Evolutionary conservation across 2,329 filamentous ascomycete species (phyloP).

Genomic region (Aureobasidium namibiae): DNA sequence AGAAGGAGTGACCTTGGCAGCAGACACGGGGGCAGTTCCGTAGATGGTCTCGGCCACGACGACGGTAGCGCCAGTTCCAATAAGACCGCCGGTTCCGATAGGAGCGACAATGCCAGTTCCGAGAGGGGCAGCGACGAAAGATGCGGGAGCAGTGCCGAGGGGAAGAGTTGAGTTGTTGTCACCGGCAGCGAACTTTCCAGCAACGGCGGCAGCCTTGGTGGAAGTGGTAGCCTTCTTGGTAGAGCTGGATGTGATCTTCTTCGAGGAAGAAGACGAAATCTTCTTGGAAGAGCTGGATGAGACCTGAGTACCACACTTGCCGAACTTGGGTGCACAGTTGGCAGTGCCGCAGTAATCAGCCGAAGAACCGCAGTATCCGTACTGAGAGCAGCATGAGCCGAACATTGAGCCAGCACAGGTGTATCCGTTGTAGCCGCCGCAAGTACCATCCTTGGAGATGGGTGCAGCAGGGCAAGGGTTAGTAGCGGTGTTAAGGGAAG

Average conservation of each 20-base stretch:
- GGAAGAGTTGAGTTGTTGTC: conserved; percentile 2
- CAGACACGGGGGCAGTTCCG: neutral
- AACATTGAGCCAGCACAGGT: conserved; percentile 16
- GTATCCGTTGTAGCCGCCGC: conserved; percentile 14
- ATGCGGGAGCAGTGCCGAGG: neutral
- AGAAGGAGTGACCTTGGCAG: neutral
- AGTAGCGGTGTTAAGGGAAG: conserved; percentile 15
- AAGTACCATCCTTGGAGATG: conserved; percentile 16
- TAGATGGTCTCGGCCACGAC: neutral
- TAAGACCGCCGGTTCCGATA: neutral
- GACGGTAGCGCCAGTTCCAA: neutral
- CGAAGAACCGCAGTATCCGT: conserved; percentile 7
- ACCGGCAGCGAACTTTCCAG: neutral
- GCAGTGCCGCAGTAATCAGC: conserved; percentile 11
- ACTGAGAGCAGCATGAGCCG: conserved; percentile 15
- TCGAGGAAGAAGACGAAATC: neutral
- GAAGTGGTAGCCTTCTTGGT: neutral
- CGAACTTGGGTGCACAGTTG: neutral
- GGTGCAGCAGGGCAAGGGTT: conserved; percentile 12
- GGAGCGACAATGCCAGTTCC: neutral
- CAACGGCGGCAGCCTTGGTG: neutral
- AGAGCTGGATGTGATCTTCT: neutral
- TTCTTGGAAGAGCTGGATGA: conserved; percentile 1
- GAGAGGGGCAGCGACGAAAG: neutral
- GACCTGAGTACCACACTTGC: conserved; percentile 1